phyloP scores from a whole-genome alignment of 106 monocot genomes.

The Dioscorea alata region DNA sequence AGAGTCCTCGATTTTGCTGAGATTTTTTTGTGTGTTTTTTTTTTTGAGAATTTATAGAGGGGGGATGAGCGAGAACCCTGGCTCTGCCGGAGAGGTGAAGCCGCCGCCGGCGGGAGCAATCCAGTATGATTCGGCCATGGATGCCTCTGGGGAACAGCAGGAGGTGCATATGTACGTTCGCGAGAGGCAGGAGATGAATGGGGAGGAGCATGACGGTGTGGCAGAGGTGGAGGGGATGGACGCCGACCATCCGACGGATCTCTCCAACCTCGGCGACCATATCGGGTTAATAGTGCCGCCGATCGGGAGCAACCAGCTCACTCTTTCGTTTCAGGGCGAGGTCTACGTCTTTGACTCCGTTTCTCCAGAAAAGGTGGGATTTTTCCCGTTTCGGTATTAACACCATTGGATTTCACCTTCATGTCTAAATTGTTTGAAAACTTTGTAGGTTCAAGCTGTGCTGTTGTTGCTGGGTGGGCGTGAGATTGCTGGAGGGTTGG shows the following conservation, averaged over 20 bases:
- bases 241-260: background rate
- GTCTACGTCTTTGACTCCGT: conserved; percentile 94
- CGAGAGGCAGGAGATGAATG: background rate
- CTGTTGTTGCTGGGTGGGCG: conserved; percentile 80
- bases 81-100: background rate
- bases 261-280: background rate
- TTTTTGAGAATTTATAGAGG: background rate
- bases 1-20: background rate
- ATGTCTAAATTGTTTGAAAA: background rate
- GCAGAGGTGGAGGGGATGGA: conserved; percentile 3
- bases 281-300: background rate
- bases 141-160: background rate
- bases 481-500: conserved; percentile 41
- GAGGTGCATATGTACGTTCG: background rate
- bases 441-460: conserved; percentile 74
- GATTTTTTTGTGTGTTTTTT: background rate
- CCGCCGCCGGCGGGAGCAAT: background rate
- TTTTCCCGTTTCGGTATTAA: background rate
- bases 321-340: conserved; percentile 91
- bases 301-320: conserved; percentile 55
- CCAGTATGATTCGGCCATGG: background rate
- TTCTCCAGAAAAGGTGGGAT: conserved; percentile 85
- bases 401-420: background rate
- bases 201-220: background rate
- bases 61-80: conserved; percentile 1